Conservation (phyloP, 1,284 basidiomycete species). For the Austroboletus niveus region DNA sequence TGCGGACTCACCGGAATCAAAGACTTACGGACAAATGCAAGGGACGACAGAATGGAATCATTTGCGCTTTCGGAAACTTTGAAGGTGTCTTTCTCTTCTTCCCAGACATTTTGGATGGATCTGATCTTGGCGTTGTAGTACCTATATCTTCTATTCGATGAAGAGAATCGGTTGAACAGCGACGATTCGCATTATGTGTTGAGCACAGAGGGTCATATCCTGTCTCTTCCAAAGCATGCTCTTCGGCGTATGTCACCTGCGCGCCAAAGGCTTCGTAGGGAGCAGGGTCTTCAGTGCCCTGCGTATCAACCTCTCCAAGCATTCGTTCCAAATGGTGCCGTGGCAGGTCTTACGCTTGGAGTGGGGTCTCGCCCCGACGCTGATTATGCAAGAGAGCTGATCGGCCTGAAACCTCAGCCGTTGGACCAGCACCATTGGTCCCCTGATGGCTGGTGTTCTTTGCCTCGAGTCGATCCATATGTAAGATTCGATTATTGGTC, state of each 20-base stretch:
- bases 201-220: slow-evolving; percentile 92
- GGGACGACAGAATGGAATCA: slow-evolving; percentile 91
- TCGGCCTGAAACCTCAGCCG: slow-evolving; percentile 50
- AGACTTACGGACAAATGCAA: slow-evolving; percentile 77
- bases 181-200: slow-evolving; percentile 84
- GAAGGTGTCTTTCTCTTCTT: slow-evolving; percentile 50
- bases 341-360: slow-evolving; percentile 55
- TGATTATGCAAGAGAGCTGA: slow-evolving; percentile 74
- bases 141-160: slow-evolving; percentile 89
- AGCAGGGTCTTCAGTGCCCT: slow-evolving; percentile 73
- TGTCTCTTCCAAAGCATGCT: slow-evolving; percentile 58
- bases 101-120: background rate
- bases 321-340: slow-evolving; percentile 33
- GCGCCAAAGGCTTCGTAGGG: slow-evolving; percentile 60
- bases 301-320: slow-evolving; percentile 52
- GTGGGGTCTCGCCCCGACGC: slow-evolving; percentile 69
- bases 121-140: slow-evolving; percentile 52
- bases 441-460: slow-evolving; percentile 68
- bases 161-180: slow-evolving; percentile 69
- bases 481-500: slow-evolving; percentile 43
- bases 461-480: slow-evolving; percentile 67
- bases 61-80: slow-evolving; percentile 89
- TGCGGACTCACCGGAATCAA: slow-evolving; percentile 85
- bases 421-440: slow-evolving; percentile 59
- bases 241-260: slow-evolving; percentile 55